Percentiles rank a stretch among this genome's conserved stretches.
phyloP scores from a whole-genome alignment of 306 rosid genomes.

The Corylus avellana region DNA sequence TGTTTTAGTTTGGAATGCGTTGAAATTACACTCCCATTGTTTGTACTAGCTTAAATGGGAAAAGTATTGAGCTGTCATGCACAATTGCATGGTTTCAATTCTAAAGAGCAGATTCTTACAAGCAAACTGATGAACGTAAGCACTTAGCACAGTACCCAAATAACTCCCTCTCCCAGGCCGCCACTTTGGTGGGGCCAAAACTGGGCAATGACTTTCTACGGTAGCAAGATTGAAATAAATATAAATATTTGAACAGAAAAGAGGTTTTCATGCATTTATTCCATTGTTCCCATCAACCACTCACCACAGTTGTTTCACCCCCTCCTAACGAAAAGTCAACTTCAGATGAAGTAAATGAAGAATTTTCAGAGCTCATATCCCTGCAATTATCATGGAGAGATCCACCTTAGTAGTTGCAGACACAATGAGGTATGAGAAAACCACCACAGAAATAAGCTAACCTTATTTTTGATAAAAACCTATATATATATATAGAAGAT shows the following conservation, averaged over 20 bases:
- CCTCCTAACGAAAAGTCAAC: slow-evolving; percentile 71
- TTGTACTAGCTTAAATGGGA: neutral
- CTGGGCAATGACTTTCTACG: neutral
- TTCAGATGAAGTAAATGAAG: slow-evolving; percentile 59
- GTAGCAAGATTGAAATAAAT: neutral
- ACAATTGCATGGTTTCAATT: slow-evolving; percentile 1
- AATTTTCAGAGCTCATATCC: slow-evolving; percentile 45
- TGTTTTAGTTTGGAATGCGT: neutral
- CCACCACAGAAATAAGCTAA: slow-evolving; percentile 3
- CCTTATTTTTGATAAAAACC: neutral
- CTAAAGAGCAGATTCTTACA: neutral
- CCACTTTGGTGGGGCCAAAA: neutral
- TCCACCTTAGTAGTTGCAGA: slow-evolving; percentile 22
- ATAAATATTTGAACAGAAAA: neutral
- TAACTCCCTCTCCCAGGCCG: neutral
- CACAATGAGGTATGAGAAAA: neutral
- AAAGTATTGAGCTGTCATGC: neutral
- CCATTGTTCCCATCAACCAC: slow-evolving; percentile 30
- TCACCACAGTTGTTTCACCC: slow-evolving; percentile 73
- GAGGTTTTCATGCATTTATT: slow-evolving; percentile 3
- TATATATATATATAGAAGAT: neutral
- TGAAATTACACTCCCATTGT: neutral
- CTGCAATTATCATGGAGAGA: slow-evolving; percentile 41
- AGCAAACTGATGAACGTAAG: neutral
- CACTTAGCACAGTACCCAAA: neutral